Conservation (phyloP, 2,329 filamentous ascomycete species). For the Epichloe sibirici region DNA sequence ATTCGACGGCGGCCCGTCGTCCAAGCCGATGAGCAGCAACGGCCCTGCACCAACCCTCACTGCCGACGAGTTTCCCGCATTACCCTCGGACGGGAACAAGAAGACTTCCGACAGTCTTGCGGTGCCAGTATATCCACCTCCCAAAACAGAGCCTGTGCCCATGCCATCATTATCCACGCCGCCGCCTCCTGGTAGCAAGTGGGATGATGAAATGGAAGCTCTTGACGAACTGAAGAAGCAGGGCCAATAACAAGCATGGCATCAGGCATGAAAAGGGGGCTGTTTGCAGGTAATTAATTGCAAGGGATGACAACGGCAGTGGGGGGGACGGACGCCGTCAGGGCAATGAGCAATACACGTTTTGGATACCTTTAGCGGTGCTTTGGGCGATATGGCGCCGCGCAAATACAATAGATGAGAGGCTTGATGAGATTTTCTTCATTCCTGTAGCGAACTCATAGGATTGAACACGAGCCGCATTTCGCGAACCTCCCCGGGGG, state of each 20-base stretch:
- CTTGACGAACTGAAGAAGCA: conserved; percentile 27
- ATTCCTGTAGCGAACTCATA: no score
- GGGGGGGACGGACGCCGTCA: background rate
- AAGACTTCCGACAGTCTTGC: conserved; percentile 11
- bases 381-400: no score
- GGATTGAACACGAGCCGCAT: no score
- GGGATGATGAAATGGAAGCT: conserved; percentile 48
- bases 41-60: conserved; percentile 13
- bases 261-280: background rate
- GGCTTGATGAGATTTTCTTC: no score
- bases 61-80: conserved; percentile 24
- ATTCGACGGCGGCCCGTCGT: conserved; percentile 7
- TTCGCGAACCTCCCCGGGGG: no score
- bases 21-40: conserved; percentile 6
- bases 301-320: background rate
- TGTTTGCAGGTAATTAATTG: no score
- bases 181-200: conserved; percentile 28
- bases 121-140: conserved; percentile 1
- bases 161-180: conserved; percentile 15
- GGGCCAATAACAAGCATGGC: background rate
- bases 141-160: background rate
- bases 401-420: no score
- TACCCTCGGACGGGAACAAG: conserved; percentile 17
- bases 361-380: no score
- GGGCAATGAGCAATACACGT: background rate